phyloP scores from a whole-genome alignment of 2,329 filamentous ascomycete genomes.

The Lasiodiplodia sp. region DNA sequence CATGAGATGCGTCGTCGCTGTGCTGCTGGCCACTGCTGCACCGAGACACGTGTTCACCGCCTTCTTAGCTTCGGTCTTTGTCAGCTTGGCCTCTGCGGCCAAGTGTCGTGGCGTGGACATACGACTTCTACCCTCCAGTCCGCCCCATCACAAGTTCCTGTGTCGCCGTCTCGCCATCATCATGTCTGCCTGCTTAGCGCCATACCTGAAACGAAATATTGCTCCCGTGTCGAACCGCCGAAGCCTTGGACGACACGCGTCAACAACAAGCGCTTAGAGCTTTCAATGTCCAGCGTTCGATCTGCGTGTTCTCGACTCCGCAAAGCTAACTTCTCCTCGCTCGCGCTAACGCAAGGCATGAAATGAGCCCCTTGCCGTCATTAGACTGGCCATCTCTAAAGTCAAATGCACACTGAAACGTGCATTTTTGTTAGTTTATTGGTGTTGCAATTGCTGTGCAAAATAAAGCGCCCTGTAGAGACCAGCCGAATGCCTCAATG shows the following conservation, averaged over 20 bases:
- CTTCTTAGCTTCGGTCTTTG: conserved; percentile 21
- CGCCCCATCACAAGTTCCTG: conserved; percentile 4
- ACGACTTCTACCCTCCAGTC: conserved; percentile 15
- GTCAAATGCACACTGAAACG: neutral
- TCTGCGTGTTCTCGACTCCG: neutral
- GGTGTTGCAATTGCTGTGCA: conserved; percentile 1
- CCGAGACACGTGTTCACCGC: conserved; percentile 25
- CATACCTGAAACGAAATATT: neutral
- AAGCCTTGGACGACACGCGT: neutral
- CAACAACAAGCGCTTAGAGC: conserved; percentile 22
- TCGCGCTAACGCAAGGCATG: neutral
- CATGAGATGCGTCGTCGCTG: neutral
- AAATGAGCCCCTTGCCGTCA: neutral
- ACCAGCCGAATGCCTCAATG: neutral
- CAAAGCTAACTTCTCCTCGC: neutral
- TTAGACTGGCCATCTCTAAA: neutral
- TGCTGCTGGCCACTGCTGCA: conserved; percentile 5
- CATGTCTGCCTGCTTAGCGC: conserved; percentile 4
- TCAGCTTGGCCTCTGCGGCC: conserved; percentile 25
- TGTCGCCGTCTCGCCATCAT: conserved; percentile 19
- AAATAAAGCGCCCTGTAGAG: conserved; percentile 4
- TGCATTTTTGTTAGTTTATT: neutral
- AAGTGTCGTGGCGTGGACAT: conserved; percentile 12
- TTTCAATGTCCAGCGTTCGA: neutral
- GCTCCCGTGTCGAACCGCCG: neutral